phyloP scores from a whole-genome alignment of 2,329 filamentous ascomycete species.

The Beauveria varroae region DNA sequence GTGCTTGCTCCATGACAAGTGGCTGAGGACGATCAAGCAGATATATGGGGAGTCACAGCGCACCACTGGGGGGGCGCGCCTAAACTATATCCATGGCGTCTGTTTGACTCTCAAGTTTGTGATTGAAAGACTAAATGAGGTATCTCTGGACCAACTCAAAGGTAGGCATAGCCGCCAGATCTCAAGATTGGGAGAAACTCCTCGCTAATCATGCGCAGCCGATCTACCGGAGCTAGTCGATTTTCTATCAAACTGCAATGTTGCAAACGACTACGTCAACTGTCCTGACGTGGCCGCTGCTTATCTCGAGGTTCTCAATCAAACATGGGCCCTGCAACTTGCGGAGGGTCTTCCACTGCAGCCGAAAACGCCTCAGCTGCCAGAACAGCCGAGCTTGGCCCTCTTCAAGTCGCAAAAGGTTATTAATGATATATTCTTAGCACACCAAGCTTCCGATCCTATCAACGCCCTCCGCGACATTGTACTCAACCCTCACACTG shows the following conservation, averaged over 20 bases:
- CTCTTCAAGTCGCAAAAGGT: slow-evolving; percentile 33
- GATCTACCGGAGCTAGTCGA: slow-evolving; percentile 23
- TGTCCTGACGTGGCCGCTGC: slow-evolving; percentile 38
- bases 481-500: slow-evolving; percentile 22
- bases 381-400: slow-evolving; percentile 23
- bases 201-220: slow-evolving; percentile 19
- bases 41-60: slow-evolving; percentile 27
- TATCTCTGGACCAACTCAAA: slow-evolving; percentile 34
- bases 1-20: slow-evolving; percentile 46
- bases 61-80: slow-evolving; percentile 18
- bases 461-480: slow-evolving; percentile 19
- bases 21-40: slow-evolving; percentile 33
- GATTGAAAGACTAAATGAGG: slow-evolving; percentile 44
- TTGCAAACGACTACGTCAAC: slow-evolving; percentile 17
- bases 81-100: slow-evolving; percentile 52
- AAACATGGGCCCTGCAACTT: slow-evolving; percentile 27
- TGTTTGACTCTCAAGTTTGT: slow-evolving; percentile 50
- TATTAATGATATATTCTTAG: slow-evolving; percentile 29
- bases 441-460: slow-evolving; percentile 18
- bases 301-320: slow-evolving; percentile 39
- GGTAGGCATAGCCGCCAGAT: slow-evolving; percentile 29
- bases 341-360: slow-evolving; percentile 14
- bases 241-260: slow-evolving; percentile 22
- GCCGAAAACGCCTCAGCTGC: slow-evolving; percentile 17
- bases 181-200: neutral